Percentiles rank a stretch among this genome's conserved stretches.
Evolutionary conservation across 176 grass and related monocot genomes (phyloP).

Genomic region (Panicum miliaceum): DNA sequence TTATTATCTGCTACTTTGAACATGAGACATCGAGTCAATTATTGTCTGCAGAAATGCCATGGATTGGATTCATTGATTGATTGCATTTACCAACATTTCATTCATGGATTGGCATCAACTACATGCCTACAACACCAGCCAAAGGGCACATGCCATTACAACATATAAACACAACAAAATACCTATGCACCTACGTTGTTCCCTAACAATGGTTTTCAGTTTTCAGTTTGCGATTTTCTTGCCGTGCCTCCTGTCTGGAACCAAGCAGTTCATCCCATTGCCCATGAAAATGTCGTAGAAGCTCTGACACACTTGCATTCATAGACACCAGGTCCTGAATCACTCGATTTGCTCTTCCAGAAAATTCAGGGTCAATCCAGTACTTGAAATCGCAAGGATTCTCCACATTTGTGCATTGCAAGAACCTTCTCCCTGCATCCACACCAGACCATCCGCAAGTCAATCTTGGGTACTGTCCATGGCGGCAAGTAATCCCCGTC

Average conservation of each 20-base stretch:
- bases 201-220: not conserved
- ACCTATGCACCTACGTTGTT: not conserved
- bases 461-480: not conserved
- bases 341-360: not conserved
- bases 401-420: not conserved
- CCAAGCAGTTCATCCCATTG: not conserved
- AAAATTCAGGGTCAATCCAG: not conserved
- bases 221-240: not conserved
- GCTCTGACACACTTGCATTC: not conserved
- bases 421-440: not conserved
- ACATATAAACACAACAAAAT: not conserved
- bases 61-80: too few relatives aligned
- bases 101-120: too few relatives aligned
- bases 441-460: not conserved
- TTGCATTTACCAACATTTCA: too few relatives aligned
- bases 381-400: not conserved
- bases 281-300: not conserved
- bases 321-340: not conserved
- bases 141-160: too few relatives aligned
- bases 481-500: not conserved
- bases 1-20: too few relatives aligned
- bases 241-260: not conserved
- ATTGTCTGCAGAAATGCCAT: too few relatives aligned
- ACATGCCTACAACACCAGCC: too few relatives aligned
- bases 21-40: too few relatives aligned